A percentile compares a stretch with the other conserved stretches of the same genome.
phyloP scores from a whole-genome alignment of 495 filamentous ascomycete species.

The Neurospora sp. region DNA sequence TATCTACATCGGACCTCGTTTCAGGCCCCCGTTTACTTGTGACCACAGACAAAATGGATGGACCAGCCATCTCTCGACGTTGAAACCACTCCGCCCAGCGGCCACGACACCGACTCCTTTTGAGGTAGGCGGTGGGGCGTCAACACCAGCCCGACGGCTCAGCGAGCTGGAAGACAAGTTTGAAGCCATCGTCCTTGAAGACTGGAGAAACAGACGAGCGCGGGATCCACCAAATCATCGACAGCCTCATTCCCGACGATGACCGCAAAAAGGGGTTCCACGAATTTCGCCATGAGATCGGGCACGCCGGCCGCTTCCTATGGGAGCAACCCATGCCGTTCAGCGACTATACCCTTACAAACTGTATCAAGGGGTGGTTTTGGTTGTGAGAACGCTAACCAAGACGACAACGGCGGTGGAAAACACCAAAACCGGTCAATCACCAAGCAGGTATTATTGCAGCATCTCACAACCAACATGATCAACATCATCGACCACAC shows the following conservation, averaged over 20 bases:
- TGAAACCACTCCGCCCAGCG: constrained; percentile 3
- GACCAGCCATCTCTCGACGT: neutral
- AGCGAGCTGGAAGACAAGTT: constrained; percentile 43
- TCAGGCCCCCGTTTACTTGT: too few species aligned
- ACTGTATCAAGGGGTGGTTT: too few species aligned
- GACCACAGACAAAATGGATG: neutral
- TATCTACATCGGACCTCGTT: neutral
- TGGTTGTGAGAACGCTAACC: neutral
- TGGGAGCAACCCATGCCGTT: constrained; percentile 16
- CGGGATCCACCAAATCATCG: constrained; percentile 42
- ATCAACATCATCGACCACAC: neutral
- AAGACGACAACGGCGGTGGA: neutral
- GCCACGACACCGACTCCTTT: constrained; percentile 21
- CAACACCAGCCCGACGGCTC: constrained; percentile 36
- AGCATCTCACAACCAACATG: constrained; percentile 30
- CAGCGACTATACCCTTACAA: constrained; percentile 12
- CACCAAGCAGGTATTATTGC: neutral
- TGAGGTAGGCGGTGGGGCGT: constrained; percentile 28
- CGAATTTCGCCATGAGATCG: constrained; percentile 13
- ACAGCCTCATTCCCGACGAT: constrained; percentile 38
- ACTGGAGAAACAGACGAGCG: constrained; percentile 34
- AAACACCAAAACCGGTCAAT: neutral
- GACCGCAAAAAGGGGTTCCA: constrained; percentile 24
- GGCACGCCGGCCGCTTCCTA: neutral
- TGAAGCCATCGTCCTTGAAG: constrained; percentile 48